Evolutionary conservation across 2,329 filamentous ascomycete species (phyloP).

Genomic region (Canariomyces notabilis): DNA sequence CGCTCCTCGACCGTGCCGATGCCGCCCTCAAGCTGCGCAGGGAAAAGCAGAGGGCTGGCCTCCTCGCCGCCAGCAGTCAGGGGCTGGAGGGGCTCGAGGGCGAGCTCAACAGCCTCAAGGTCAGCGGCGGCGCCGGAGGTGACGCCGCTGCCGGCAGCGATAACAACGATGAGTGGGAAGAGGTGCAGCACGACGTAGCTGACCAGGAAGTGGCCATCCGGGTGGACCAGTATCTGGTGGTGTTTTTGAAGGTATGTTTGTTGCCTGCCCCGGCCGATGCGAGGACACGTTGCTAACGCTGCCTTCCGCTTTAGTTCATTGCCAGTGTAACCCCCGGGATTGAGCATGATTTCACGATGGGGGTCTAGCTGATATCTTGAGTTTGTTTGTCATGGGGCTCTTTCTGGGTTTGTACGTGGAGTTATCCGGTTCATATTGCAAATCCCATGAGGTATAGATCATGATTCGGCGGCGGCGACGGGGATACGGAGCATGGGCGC

Average conservation of each 20-base stretch:
- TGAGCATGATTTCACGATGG: slow-evolving; percentile 97
- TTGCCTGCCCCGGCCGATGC: neutral
- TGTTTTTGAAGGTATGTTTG: slow-evolving; percentile 68
- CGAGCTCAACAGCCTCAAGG: slow-evolving; percentile 63
- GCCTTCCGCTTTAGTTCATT: slow-evolving; percentile 60
- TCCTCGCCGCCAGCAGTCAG: slow-evolving; percentile 43
- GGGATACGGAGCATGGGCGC: slow-evolving; percentile 9
- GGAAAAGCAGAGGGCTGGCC: slow-evolving; percentile 66
- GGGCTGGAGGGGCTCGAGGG: slow-evolving; percentile 86
- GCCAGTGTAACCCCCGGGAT: slow-evolving; percentile 92
- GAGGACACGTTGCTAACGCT: slow-evolving; percentile 23
- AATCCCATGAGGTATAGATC: slow-evolving; percentile 5
- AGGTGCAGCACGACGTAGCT: slow-evolving; percentile 57
- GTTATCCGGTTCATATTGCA: slow-evolving; percentile 1
- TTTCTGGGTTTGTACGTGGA: neutral
- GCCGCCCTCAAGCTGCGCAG: slow-evolving; percentile 83
- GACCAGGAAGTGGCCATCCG: slow-evolving; percentile 73
- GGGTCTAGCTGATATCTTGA: slow-evolving; percentile 57
- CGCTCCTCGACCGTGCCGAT: slow-evolving; percentile 89
- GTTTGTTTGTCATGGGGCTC: neutral
- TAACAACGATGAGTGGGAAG: slow-evolving; percentile 60
- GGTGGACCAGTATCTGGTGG: slow-evolving; percentile 83
- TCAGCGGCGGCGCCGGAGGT: too few relatives aligned
- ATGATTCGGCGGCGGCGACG: neutral
- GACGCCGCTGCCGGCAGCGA: slow-evolving; percentile 46